Evolutionary conservation across 225 moss, liverwort and hornwort species (phyloP).

Genomic region (Thuidium tamariscinum): DNA sequence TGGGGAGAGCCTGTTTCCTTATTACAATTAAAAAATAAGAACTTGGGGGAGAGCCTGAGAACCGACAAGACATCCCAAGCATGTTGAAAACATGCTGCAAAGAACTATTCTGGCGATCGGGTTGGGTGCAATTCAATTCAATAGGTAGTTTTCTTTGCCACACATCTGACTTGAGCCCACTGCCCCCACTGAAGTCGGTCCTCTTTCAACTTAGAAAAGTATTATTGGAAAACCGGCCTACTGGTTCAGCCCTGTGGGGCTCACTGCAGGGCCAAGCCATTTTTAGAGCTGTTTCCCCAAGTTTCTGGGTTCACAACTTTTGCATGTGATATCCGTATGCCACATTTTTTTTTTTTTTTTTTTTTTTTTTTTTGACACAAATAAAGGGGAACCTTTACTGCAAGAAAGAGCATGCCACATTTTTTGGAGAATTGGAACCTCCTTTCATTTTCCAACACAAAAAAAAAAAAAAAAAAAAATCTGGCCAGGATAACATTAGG

Average conservation of each 20-base stretch:
- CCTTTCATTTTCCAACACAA: neutral
- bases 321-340: accelerated
- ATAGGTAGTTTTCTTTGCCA: neutral
- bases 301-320: neutral
- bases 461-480: too few species aligned
- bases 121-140: too few species aligned
- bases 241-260: neutral
- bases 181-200: too few species aligned
- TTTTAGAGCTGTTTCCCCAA: neutral
- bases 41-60: neutral
- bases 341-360: too few species aligned
- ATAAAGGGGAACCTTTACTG: too few species aligned
- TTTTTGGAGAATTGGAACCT: neutral
- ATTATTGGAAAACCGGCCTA: neutral
- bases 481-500: too few species aligned
- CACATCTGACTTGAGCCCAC: neutral
- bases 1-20: neutral
- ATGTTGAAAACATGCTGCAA: neutral
- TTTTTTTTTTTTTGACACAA: too few species aligned
- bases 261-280: neutral
- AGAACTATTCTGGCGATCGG: neutral
- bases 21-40: too few species aligned
- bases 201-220: neutral
- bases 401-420: too few species aligned
- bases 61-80: too few species aligned